Conservation (phyloP, 2,329 filamentous ascomycete genomes). For the Emergomyces pasteurianus region DNA sequence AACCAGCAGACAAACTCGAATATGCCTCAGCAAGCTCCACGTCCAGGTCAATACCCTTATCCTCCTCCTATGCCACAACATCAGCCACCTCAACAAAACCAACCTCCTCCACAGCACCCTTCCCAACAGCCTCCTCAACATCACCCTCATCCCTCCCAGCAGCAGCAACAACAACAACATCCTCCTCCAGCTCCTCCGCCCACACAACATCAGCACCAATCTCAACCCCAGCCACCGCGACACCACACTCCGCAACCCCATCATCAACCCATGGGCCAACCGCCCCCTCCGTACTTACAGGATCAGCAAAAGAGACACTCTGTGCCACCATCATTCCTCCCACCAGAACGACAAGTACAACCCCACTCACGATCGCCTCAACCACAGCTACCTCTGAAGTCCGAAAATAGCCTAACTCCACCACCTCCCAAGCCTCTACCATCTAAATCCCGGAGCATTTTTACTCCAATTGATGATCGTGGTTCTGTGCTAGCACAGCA, state of each 20-base stretch:
- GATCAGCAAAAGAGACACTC: conserved; percentile 67
- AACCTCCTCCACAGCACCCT: conserved; percentile 39
- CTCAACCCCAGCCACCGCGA: conserved; percentile 32
- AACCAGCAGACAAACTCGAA: conserved; percentile 47
- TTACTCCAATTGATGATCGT: conserved; percentile 92
- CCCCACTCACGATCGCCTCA: conserved; percentile 43
- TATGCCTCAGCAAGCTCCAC: conserved; percentile 35
- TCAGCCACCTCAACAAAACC: neutral
- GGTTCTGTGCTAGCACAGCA: conserved; percentile 80
- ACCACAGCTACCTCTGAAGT: conserved; percentile 34
- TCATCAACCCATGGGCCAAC: conserved; percentile 34
- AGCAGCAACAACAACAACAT: conserved; percentile 29
- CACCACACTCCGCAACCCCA: conserved; percentile 30
- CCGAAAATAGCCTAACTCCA: conserved; percentile 34
- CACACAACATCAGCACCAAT: conserved; percentile 25
- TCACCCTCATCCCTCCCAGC: conserved; percentile 14
- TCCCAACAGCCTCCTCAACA: conserved; percentile 11
- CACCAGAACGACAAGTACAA: conserved; percentile 44
- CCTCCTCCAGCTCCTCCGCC: conserved; percentile 18
- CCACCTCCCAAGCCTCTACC: conserved; percentile 50
- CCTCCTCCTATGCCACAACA: conserved; percentile 19
- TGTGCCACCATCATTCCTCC: conserved; percentile 56
- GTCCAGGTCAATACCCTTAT: conserved; percentile 32
- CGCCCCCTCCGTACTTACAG: conserved; percentile 61
- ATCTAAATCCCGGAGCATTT: conserved; percentile 77